Conservation (phyloP, 2,329 filamentous ascomycete genomes). For the Aspergillus sergii region DNA sequence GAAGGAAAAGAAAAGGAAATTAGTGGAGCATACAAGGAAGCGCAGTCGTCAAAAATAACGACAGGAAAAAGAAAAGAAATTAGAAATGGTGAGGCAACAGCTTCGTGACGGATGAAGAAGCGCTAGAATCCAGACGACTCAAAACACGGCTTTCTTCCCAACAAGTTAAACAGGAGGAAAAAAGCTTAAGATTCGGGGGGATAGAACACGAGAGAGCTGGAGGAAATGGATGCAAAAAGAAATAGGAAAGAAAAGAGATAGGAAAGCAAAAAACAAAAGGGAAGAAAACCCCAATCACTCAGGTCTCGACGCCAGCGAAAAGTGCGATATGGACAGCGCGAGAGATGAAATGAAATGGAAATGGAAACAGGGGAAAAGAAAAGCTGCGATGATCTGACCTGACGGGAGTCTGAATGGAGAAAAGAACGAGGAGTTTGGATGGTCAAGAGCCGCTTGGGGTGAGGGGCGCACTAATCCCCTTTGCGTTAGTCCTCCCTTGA, state of each 20-base stretch:
- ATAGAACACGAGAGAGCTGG: conserved; percentile 9
- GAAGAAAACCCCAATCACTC: conserved; percentile 8
- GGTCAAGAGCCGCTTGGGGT: conserved; percentile 31
- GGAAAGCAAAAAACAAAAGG: conserved; percentile 21
- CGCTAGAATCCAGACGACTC: conserved; percentile 24
- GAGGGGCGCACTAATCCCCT: conserved; percentile 20
- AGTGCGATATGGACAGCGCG: conserved; percentile 30
- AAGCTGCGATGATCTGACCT: conserved; percentile 26
- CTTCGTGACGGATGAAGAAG: conserved; percentile 23
- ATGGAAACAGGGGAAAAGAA: conserved; percentile 25
- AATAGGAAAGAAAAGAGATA: conserved; percentile 18
- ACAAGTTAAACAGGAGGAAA: conserved; percentile 10
- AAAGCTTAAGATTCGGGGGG: conserved; percentile 8
- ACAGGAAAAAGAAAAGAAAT: conserved; percentile 13
- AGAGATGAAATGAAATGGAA: conserved; percentile 26
- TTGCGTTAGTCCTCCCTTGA: conserved; percentile 17
- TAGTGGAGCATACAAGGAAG: conserved; percentile 22
- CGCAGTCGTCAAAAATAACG: conserved; percentile 14
- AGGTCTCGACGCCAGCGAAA: conserved; percentile 7
- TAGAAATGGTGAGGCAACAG: conserved; percentile 16
- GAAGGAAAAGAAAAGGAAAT: conserved; percentile 18
- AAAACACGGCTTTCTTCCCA: conserved; percentile 17
- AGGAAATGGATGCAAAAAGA: conserved; percentile 14
- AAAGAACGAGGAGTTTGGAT: conserved; percentile 28
- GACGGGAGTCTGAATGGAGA: conserved; percentile 19